Conservation (phyloP, 169 alveolate species). For the Cryptosporidium bovis region DNA sequence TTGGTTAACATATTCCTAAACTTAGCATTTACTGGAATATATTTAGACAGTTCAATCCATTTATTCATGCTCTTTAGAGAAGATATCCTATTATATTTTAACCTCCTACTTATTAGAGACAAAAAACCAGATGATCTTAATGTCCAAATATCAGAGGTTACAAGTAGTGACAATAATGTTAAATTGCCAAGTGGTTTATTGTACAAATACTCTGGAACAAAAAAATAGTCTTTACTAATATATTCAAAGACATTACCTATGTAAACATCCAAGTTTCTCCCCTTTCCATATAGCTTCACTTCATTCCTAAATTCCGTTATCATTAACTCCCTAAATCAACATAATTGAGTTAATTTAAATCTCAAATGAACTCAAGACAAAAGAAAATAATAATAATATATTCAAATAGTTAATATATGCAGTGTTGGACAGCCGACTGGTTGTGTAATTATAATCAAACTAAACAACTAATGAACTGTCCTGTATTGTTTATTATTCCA, state of each 20-base stretch:
- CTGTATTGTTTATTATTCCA: too few species aligned
- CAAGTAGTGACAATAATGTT: constrained; percentile 7
- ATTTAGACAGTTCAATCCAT: constrained; percentile 35
- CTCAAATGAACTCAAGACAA: not conserved
- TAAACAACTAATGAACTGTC: constrained; percentile 73
- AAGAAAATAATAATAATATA: not conserved
- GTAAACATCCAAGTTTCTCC: constrained; percentile 12
- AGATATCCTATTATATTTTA: not conserved
- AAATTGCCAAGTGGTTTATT: not conserved
- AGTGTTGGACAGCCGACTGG: constrained; percentile 74
- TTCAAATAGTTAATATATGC: not conserved
- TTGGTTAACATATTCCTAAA: constrained; percentile 2
- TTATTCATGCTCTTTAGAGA: not conserved
- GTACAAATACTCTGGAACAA: constrained; percentile 10
- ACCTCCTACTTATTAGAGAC: not conserved
- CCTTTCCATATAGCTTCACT: not conserved
- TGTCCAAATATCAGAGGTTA: constrained; percentile 53
- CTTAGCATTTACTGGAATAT: constrained; percentile 10
- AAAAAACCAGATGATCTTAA: constrained; percentile 56
- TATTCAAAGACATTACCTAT: not conserved
- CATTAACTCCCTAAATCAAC: constrained; percentile 1
- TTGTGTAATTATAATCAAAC: constrained; percentile 24
- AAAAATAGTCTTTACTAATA: not conserved
- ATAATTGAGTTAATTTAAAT: not conserved
- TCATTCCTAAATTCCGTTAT: constrained; percentile 7